Conservation (phyloP, 1,139 yeast species). For the Scheffersomyces parashehatae region DNA sequence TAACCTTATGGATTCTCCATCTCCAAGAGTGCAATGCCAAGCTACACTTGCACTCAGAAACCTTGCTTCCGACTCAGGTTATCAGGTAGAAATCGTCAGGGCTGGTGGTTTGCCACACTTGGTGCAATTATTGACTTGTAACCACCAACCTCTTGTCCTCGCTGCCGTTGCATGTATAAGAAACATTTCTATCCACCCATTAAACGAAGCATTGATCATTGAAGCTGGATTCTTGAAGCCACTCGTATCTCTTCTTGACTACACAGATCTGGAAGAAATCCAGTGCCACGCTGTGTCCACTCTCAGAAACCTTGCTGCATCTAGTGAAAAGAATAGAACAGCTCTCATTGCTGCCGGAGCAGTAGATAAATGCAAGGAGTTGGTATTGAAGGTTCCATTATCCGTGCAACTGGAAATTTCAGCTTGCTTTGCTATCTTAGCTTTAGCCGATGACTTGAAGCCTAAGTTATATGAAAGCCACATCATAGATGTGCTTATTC, state of each 20-base stretch:
- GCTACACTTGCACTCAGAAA: conserved; percentile 95
- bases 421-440: conserved; percentile 96
- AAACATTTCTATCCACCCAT: conserved; percentile 93
- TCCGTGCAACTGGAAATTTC: conserved; percentile 94
- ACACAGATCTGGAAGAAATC: conserved; percentile 88
- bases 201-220: conserved; percentile 90
- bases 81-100: conserved; percentile 92
- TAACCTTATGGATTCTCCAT: conserved; percentile 84
- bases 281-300: conserved; percentile 98
- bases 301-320: conserved; percentile 91
- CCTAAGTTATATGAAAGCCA: conserved; percentile 81
- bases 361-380: conserved; percentile 86
- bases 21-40: conserved; percentile 96
- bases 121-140: conserved; percentile 81
- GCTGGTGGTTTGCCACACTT: conserved; percentile 94
- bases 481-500: conserved; percentile 84
- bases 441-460: conserved; percentile 93
- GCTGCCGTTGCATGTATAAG: conserved; percentile 99
- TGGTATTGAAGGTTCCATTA: conserved; percentile 81
- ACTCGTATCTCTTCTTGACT: conserved; percentile 79
- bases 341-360: conserved; percentile 96
- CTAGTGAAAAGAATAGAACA: conserved; percentile 87
- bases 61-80: conserved; percentile 88
- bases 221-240: conserved; percentile 96
- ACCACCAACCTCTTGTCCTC: conserved; percentile 86